Evolutionary conservation across 441 rosid species (phyloP).

Genomic region (Erodium texanum): DNA sequence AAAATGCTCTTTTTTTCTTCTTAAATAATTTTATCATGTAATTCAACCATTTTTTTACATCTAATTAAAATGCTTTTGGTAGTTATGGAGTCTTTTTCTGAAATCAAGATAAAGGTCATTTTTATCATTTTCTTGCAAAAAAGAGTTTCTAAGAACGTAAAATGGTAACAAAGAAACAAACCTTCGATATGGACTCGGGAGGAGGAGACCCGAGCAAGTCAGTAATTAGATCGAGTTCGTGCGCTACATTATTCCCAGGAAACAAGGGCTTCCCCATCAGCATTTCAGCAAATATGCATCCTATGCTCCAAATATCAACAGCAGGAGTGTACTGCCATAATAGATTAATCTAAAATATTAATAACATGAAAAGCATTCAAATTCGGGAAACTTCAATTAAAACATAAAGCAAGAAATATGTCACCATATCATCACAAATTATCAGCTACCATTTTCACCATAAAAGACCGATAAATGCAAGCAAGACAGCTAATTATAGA

Average conservation of each 20-base stretch:
- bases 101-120: too few species aligned
- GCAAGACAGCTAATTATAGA: too few species aligned
- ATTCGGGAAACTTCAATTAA: background rate
- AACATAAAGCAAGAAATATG: background rate
- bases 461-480: background rate
- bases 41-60: too few species aligned
- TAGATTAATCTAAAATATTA: background rate
- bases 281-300: slow-evolving; percentile 98
- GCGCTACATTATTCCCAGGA: slow-evolving; percentile 99
- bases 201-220: slow-evolving; percentile 95
- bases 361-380: background rate
- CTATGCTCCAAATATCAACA: slow-evolving; percentile 98
- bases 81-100: too few species aligned
- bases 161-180: background rate
- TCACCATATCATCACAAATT: background rate
- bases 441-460: background rate
- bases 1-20: too few species aligned
- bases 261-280: slow-evolving; percentile 88
- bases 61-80: too few species aligned
- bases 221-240: slow-evolving; percentile 94
- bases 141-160: background rate
- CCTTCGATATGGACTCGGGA: slow-evolving; percentile 54
- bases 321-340: slow-evolving; percentile 82
- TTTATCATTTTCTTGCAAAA: too few species aligned
- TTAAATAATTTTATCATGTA: too few species aligned